phyloP scores from a whole-genome alignment of 2,329 filamentous ascomycete species.

The Westerdykella aurantiaca region DNA sequence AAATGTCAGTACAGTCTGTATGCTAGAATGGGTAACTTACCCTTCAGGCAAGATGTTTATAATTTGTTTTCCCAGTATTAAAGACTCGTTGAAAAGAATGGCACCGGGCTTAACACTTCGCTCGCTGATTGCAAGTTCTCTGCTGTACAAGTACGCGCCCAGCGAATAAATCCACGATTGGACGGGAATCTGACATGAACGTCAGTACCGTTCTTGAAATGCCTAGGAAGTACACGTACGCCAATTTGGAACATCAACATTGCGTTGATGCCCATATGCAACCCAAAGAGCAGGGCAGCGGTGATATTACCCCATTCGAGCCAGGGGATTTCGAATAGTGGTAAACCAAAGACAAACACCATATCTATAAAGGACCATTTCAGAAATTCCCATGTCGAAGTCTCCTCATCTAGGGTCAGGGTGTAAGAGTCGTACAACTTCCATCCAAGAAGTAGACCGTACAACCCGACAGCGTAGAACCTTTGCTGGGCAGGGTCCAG shows the following conservation, averaged over 20 bases:
- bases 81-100: slow-evolving; percentile 84
- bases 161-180: slow-evolving; percentile 66
- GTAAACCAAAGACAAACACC: slow-evolving; percentile 78
- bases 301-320: slow-evolving; percentile 79
- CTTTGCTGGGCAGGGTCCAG: slow-evolving; percentile 89
- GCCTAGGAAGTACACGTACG: slow-evolving; percentile 41
- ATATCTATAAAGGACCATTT: slow-evolving; percentile 92
- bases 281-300: slow-evolving; percentile 63
- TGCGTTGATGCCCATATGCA: slow-evolving; percentile 68
- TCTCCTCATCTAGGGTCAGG: slow-evolving; percentile 71
- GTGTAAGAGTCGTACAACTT: slow-evolving; percentile 80
- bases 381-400: slow-evolving; percentile 83
- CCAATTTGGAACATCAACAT: slow-evolving; percentile 91
- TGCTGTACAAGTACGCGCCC: slow-evolving; percentile 79
- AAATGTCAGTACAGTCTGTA: slow-evolving; percentile 10
- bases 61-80: slow-evolving; percentile 94
- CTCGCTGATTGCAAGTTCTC: slow-evolving; percentile 90
- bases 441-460: slow-evolving; percentile 70
- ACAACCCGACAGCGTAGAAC: slow-evolving; percentile 78
- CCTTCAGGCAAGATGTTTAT: slow-evolving; percentile 97
- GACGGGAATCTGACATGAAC: slow-evolving; percentile 58
- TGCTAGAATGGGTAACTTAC: slow-evolving; percentile 36
- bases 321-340: slow-evolving; percentile 89
- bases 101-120: slow-evolving; percentile 80
- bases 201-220: slow-evolving; percentile 3